Conservation (phyloP, 2,329 filamentous ascomycete species). For the Microcera coccophila region DNA sequence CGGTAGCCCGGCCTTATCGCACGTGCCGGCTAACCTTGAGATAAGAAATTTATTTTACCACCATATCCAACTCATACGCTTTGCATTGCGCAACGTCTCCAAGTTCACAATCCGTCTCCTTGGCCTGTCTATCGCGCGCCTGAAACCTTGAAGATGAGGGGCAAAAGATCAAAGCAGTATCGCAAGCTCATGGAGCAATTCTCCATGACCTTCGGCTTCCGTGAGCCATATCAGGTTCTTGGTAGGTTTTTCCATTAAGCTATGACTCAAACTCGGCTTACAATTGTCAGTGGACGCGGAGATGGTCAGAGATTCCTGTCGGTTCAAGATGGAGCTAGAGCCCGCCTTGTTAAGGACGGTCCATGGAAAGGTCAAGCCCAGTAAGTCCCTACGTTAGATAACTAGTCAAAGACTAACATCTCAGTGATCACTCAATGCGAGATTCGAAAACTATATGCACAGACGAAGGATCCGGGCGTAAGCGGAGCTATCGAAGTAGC, state of each 20-base stretch:
- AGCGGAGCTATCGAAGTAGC: constrained; percentile 66
- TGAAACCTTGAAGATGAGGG: constrained; percentile 49
- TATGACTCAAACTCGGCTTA: constrained; percentile 17
- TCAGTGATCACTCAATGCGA: constrained; percentile 76
- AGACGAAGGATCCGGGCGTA: constrained; percentile 51
- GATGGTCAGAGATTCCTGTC: constrained; percentile 75
- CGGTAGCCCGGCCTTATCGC: constrained; percentile 29
- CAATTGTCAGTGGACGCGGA: constrained; percentile 66
- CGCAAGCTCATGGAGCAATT: constrained; percentile 92
- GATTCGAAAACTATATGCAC: constrained; percentile 72
- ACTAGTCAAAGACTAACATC: constrained; percentile 23
- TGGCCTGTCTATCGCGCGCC: too few relatives aligned
- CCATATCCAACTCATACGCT: constrained; percentile 5
- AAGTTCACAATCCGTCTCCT: too few relatives aligned
- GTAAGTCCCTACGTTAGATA: too few relatives aligned
- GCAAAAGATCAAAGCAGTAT: constrained; percentile 53
- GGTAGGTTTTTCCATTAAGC: constrained; percentile 40
- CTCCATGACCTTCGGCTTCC: constrained; percentile 81
- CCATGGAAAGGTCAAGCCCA: constrained; percentile 79
- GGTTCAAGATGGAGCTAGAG: constrained; percentile 86
- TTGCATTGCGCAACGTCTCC: constrained; percentile 1
- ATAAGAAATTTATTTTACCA: constrained; percentile 41
- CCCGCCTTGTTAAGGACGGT: constrained; percentile 74
- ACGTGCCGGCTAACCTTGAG: constrained; percentile 28
- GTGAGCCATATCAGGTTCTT: constrained; percentile 89